Evolutionary conservation across 768 basidiomycete species (phyloP).

Genomic region (Cubamyces sp.): DNA sequence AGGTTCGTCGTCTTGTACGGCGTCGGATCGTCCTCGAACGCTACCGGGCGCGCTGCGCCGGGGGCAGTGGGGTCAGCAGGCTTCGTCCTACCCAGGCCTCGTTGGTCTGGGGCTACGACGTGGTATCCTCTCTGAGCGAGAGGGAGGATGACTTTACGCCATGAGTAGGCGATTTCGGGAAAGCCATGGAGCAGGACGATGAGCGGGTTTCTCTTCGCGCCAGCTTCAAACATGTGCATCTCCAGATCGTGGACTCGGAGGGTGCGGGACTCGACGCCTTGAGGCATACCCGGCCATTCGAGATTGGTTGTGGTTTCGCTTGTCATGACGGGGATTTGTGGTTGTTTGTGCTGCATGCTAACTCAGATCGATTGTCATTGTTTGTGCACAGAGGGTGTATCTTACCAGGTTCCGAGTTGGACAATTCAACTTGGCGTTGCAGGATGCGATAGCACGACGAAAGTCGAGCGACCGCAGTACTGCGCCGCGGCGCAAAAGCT

Average conservation of each 20-base stretch:
- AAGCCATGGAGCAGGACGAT: constrained; percentile 67
- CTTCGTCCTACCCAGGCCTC: constrained; percentile 53
- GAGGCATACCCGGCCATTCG: constrained; percentile 27
- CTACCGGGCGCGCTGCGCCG: constrained; percentile 27
- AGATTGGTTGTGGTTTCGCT: not conserved
- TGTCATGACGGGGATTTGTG: not conserved
- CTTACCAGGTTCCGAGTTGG: no score
- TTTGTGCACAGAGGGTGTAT: no score
- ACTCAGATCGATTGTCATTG: no score
- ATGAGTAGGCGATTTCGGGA: constrained; percentile 68
- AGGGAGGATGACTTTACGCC: constrained; percentile 60
- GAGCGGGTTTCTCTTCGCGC: constrained; percentile 40
- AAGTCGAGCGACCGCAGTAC: no score
- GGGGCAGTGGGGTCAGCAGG: constrained; percentile 13
- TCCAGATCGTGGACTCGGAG: constrained; percentile 52
- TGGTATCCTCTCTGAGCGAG: constrained; percentile 56
- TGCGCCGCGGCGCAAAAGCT: no score
- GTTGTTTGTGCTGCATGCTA: not conserved
- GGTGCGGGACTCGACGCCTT: constrained; percentile 43
- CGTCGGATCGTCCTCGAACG: constrained; percentile 52
- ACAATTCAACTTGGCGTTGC: no score
- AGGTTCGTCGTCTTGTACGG: constrained; percentile 57
- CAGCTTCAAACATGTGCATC: constrained; percentile 56
- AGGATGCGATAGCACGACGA: no score
- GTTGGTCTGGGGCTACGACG: constrained; percentile 65